Evolutionary conservation across 148 eudicot genomes (phyloP), one percentile per base, ranked within the genome.

Genomic region (Rhododendron mucronatum): DNA sequence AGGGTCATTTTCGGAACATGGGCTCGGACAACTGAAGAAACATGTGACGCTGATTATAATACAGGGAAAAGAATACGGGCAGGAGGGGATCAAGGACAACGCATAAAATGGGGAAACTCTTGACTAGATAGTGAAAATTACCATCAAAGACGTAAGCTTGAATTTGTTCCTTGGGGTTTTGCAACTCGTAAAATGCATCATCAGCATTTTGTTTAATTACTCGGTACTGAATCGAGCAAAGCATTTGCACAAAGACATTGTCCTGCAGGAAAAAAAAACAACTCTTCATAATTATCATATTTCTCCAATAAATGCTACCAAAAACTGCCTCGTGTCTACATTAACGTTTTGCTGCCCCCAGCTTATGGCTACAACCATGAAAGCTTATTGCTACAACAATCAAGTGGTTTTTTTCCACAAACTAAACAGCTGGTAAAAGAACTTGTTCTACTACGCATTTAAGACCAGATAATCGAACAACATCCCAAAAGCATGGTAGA

Each of bases 121-220:
- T 30, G 55, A 18, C 51, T 28, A 47, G 80, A 78, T 2, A 73
- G 73, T n/a, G 51, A 57, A 76, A 83, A 59, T 88, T 93, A 97
- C 99, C 99, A 91, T 97, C 98, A 91, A 95, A 95, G 33, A 97
- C 99, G 85, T 93, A 97, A 87, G 98, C 92, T 86, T 95, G 98
- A 89, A 97, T 97, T 91, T 97, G 99, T 78, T 97, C 99, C 89
- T 83, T 80, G 51, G 99, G 99, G 84, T 97, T 93, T 93, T 97
- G 98, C 90, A 97, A 88, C 86, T 97, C 99, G 86, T 97, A 95
- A 86, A 92, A 97, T 44, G 99, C 98, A 92, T 97, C 99, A 89
- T 96, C 99, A 71, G 98, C 99, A 93, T 91, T 93, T 90, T 86
- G 80, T 88, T 86, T 97, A 86, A 96, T 91, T 13, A 96, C 93